These are phyloP conservation scores for Lathyrus sativus DNA, from an alignment of 306 rosid species.

Conservation along the genomic window DNA sequence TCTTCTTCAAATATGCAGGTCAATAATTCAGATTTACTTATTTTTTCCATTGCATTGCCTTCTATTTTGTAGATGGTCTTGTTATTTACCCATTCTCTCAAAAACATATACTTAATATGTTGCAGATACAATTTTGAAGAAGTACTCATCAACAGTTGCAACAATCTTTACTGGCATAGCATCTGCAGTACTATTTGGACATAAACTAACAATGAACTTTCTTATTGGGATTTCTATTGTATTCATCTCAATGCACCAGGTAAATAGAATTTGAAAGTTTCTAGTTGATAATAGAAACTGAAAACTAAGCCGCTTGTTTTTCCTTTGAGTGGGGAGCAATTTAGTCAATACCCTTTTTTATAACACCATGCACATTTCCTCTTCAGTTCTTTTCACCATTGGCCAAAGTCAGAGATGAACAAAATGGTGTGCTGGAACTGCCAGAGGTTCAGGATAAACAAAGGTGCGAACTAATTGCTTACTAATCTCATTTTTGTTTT, in stretches of 20 bases:
- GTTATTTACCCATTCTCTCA: slow-evolving; percentile 14
- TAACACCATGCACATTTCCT: slow-evolving; percentile 31
- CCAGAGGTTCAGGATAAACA: slow-evolving; percentile 66
- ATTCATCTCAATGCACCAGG: slow-evolving; percentile 99
- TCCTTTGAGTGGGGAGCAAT: not conserved
- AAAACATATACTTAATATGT: slow-evolving; percentile 36
- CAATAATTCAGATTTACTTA: slow-evolving; percentile 17
- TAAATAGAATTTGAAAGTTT: slow-evolving; percentile 41
- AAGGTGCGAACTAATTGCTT: slow-evolving; percentile 55
- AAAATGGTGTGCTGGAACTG: slow-evolving; percentile 71
- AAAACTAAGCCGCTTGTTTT: not conserved
- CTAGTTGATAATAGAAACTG: slow-evolving; percentile 19
- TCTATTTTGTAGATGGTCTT: slow-evolving; percentile 19
- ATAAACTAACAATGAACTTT: slow-evolving; percentile 87
- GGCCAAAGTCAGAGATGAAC: slow-evolving; percentile 78
- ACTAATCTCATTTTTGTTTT: slow-evolving; percentile 15
- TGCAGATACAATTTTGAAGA: slow-evolving; percentile 95
- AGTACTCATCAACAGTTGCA: slow-evolving; percentile 97
- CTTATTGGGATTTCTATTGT: slow-evolving; percentile 94
- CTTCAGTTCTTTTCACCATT: slow-evolving; percentile 88
- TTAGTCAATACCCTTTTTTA: slow-evolving; percentile 18
- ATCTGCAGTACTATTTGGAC: slow-evolving; percentile 92
- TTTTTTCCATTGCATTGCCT: slow-evolving; percentile 12
- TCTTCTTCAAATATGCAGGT: slow-evolving; percentile 99
- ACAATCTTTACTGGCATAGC: slow-evolving; percentile 98